A percentile compares a stretch with the other conserved stretches of the same genome.
Evolutionary conservation across 345 rosid genomes (phyloP).

Genomic region (Microcos paniculata): DNA sequence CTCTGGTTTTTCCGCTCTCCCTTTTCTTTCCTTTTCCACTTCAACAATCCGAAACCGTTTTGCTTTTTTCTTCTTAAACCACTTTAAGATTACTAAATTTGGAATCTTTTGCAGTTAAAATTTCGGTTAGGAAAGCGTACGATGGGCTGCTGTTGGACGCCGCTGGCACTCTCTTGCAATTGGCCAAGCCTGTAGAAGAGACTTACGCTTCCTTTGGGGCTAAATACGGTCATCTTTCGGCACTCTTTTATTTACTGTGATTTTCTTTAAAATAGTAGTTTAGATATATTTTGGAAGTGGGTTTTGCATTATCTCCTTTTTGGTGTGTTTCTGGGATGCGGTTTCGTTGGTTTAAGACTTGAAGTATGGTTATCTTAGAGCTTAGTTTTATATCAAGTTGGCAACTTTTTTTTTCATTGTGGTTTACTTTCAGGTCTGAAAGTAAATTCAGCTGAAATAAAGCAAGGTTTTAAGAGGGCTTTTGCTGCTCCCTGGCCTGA

Average conservation of each 20-base stretch:
- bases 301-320: neutral
- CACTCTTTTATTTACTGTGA: neutral
- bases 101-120: constrained; percentile 23
- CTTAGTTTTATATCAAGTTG: neutral
- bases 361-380: neutral
- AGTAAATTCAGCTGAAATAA: constrained; percentile 63
- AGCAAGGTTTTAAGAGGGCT: constrained; percentile 80
- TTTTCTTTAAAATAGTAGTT: neutral
- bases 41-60: neutral
- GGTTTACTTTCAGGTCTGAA: constrained; percentile 49
- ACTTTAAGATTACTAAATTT: neutral
- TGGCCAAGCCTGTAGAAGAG: constrained; percentile 72
- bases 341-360: neutral
- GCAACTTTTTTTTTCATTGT: neutral
- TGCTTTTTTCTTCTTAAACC: neutral
- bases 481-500: constrained; percentile 83
- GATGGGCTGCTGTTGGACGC: constrained; percentile 85
- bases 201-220: constrained; percentile 73
- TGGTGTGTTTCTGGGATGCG: neutral
- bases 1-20: constrained; percentile 34
- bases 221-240: constrained; percentile 60
- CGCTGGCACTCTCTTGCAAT: constrained; percentile 86
- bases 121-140: constrained; percentile 48
- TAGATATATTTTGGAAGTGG: constrained; percentile 6
- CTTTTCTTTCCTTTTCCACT: neutral